Conservation (phyloP, 305 asterid genomes). For the Rubia balearica region DNA sequence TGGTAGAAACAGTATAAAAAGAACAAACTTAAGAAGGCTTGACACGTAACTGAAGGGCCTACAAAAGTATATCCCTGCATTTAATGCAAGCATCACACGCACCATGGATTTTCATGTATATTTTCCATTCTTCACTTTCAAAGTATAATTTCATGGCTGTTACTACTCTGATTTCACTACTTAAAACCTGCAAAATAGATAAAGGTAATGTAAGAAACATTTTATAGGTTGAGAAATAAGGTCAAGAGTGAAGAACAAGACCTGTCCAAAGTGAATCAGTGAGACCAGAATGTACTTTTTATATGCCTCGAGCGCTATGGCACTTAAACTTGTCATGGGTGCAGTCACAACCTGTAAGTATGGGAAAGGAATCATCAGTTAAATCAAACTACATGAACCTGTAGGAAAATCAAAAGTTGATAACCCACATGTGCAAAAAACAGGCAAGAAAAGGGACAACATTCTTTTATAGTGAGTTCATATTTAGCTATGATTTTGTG, state of each 20-base stretch:
- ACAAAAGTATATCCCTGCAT: neutral
- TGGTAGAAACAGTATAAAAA: constrained; percentile 33
- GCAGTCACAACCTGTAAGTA: constrained; percentile 82
- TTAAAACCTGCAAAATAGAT: neutral
- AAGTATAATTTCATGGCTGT: neutral
- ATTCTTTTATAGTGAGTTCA: neutral
- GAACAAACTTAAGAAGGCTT: neutral
- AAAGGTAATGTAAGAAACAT: neutral
- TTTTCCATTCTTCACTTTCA: neutral
- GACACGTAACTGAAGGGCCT: constrained; percentile 2
- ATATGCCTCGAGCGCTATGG: constrained; percentile 95
- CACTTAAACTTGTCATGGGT: constrained; percentile 73
- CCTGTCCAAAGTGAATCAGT: constrained; percentile 92
- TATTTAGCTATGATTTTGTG: neutral
- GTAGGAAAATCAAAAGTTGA: constrained; percentile 3
- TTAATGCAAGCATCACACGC: neutral
- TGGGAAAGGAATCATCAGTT: constrained; percentile 15
- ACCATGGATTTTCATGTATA: too few species aligned
- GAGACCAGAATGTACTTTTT: constrained; percentile 83
- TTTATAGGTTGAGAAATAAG: neutral
- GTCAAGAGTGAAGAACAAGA: constrained; percentile 23
- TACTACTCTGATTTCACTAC: neutral
- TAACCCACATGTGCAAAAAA: neutral
- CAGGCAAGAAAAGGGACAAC: neutral
- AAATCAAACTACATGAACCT: constrained; percentile 4